Conservation (phyloP, 441 rosid species). For the Isatis lusitanica region DNA sequence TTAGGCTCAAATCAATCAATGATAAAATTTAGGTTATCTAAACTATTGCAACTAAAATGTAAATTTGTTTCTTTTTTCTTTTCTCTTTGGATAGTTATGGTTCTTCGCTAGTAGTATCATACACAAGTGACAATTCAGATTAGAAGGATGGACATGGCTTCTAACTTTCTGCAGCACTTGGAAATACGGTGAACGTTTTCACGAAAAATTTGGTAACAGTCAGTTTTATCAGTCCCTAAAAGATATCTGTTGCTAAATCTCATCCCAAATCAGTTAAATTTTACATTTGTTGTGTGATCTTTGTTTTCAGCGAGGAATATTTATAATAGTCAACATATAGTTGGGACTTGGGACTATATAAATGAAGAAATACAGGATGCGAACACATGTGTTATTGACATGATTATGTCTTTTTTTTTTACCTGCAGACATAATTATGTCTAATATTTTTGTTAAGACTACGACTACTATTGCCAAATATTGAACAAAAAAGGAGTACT, state of each 20-base stretch:
- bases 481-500: neutral
- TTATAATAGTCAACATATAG: neutral
- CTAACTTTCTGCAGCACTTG: too few species aligned
- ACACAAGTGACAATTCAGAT: neutral
- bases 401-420: conserved; percentile 3
- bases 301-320: neutral
- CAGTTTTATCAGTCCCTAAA: too few species aligned
- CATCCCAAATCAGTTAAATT: neutral
- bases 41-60: neutral
- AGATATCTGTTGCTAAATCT: neutral
- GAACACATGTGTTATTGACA: neutral
- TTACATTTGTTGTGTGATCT: neutral
- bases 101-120: neutral
- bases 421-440: conserved; percentile 9
- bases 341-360: neutral
- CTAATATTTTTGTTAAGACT: conserved; percentile 8
- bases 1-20: neutral
- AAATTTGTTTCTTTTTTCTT: neutral
- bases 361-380: neutral
- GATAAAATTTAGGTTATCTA: neutral
- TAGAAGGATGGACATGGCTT: too few species aligned
- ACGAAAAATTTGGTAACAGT: neutral
- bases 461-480: neutral
- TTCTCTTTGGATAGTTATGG: neutral
- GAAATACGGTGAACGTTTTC: neutral